Base-by-base conservation (phyloP, 768 basidiomycete species). In the Lactifluus hygrophoroides region DNA sequence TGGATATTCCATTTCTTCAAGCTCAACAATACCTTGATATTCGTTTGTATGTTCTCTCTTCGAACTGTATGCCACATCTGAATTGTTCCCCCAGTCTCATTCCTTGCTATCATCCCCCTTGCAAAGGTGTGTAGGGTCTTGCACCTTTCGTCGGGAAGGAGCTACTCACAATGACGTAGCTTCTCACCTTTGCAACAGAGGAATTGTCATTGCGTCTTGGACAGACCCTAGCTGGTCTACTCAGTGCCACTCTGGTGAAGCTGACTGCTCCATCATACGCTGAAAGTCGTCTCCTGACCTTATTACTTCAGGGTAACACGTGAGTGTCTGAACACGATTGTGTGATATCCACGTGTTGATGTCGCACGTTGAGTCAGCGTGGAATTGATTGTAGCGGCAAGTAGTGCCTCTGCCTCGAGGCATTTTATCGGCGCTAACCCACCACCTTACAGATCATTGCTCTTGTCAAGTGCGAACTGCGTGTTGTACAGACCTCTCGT, bases 121-220 rank as follows among this genome's bases (percentile, higher is more conserved):
- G 90, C 90, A 38, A 89, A 90, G 73, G 86, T 86, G 42, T 30
- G 45, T 23, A 27, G 28, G n/a, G 35, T 21, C 51, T 46, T 25
- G 32, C 51, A 16, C 34, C 19, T 25, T 21, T 42, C 37, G 30
- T 0, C 10, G 27, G 46, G 28, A 13, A 34, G 35, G 30, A 34
- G 1, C 28, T 8, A 6, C 32, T 59, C 13, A 63, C 61, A 19
- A 66, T 30, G 9, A 17, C 49, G 42, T 47, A 89, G 86, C 71
- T 92, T 5, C 76, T 93, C 2, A 86, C 84, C 1, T 92, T 91
- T 66, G 89, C 89, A 1, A 94, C 91, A 0, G 91, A 94, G 58
- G 88, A 94, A 62, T 64, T 94, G 17, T 88, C 91, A 3, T 66
- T 90, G 55, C 82, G 90, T 30, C 84, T 92, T 1, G 91, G 90